These are phyloP conservation scores for Immersiporthe knoxdaviesiana DNA, from an alignment of 2,329 filamentous ascomycete species.

Conservation along the genomic window DNA sequence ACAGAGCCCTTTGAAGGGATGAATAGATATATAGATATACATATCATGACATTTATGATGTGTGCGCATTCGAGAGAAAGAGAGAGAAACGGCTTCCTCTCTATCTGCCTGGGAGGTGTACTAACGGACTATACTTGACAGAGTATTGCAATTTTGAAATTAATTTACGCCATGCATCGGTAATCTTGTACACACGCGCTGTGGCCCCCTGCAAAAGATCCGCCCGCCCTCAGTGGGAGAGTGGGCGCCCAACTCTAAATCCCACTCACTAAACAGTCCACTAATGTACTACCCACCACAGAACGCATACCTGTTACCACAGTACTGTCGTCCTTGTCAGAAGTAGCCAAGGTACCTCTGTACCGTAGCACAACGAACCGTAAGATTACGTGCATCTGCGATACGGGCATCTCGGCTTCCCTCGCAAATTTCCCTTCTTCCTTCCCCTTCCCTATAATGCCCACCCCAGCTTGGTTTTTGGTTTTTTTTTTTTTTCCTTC, in stretches of 20 bases:
- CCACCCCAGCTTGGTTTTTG: not conserved
- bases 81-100: no score
- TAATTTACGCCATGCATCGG: not conserved
- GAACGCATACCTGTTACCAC: not conserved
- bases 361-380: not conserved
- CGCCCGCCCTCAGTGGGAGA: no score
- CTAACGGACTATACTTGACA: not conserved
- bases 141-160: not conserved
- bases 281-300: not conserved
- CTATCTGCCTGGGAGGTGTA: no score
- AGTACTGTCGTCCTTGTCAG: not conserved
- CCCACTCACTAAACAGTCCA: not conserved
- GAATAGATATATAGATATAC: not conserved
- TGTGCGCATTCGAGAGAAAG: no score
- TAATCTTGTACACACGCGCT: no score
- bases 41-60: no score
- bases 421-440: constrained; percentile 6
- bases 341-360: no score
- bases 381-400: constrained; percentile 8
- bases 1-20: not conserved
- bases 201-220: no score
- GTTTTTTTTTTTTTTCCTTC: no score
- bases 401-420: constrained; percentile 6
- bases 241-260: not conserved
- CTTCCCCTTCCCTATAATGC: not conserved